These are phyloP conservation scores for Martiniozyma asiatica DNA, from an alignment of 1,139 yeast species.

Conservation along the genomic window DNA sequence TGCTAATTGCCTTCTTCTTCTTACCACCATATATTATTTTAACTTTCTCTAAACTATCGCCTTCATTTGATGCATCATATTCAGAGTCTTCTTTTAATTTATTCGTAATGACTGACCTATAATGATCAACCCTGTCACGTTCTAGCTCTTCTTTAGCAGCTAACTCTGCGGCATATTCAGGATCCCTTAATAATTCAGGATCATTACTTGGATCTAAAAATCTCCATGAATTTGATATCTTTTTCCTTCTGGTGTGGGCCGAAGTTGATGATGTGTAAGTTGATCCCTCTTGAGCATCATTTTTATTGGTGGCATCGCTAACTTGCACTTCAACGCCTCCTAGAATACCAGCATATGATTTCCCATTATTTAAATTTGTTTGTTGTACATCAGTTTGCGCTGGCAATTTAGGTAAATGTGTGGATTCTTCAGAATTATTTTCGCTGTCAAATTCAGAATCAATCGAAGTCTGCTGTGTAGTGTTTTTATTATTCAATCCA, in stretches of 20 bases:
- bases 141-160: conserved; percentile 8
- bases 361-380: no score
- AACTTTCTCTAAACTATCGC: conserved; percentile 2
- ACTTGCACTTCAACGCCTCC: no score
- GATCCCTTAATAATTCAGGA: conserved; percentile 11
- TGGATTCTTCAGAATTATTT: conserved; percentile 2
- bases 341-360: no score
- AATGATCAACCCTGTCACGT: conserved; percentile 7
- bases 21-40: conserved; percentile 1
- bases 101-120: conserved; percentile 9
- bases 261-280: no score
- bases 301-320: background rate
- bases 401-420: no score
- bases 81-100: no score
- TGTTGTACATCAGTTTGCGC: no score
- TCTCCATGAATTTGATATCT: conserved; percentile 15
- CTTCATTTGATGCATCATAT: no score
- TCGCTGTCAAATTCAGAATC: conserved; percentile 2
- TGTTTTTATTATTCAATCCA: conserved; percentile 9
- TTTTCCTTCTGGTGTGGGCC: background rate
- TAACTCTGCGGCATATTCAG: conserved; percentile 16
- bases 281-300: conserved; percentile 1
- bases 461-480: background rate
- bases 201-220: conserved; percentile 13
- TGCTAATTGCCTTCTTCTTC: conserved; percentile 2